phyloP scores from a whole-genome alignment of 139 green algal species.

The Pleodorina starrii region DNA sequence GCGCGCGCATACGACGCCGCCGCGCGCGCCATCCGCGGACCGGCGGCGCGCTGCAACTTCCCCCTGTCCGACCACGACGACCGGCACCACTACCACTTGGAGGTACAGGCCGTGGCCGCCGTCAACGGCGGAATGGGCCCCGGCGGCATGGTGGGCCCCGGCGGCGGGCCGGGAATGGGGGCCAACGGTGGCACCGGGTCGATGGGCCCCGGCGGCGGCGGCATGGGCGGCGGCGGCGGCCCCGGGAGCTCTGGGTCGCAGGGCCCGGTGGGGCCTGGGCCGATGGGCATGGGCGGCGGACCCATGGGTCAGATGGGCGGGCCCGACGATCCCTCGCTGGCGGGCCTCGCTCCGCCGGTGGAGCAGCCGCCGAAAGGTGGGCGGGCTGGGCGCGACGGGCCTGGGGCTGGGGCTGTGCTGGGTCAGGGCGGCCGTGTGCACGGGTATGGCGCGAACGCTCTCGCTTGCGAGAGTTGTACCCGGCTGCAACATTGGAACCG shows the following conservation, averaged over 20 bases:
- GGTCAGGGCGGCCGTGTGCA: no score
- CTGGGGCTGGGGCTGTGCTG: background rate
- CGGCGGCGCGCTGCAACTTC: constrained; percentile 93
- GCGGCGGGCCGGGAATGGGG: background rate
- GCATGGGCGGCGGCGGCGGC: background rate
- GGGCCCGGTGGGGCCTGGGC: background rate
- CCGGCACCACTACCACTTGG: constrained; percentile 11
- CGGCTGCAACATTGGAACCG: no score
- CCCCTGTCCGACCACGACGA: constrained; percentile 58
- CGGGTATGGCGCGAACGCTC: no score
- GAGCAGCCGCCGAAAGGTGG: constrained; percentile 39
- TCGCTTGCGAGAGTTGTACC: no score
- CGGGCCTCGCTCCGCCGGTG: background rate
- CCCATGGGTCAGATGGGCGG: background rate
- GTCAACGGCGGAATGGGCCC: constrained; percentile 12
- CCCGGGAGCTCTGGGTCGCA: background rate
- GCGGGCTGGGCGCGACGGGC: background rate
- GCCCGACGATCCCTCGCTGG: background rate
- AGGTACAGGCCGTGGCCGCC: background rate
- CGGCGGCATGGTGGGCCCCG: background rate
- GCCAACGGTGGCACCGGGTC: background rate
- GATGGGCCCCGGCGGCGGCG: background rate
- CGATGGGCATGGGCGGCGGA: background rate
- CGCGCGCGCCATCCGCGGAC: constrained; percentile 89
- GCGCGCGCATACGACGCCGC: constrained; percentile 95